Base-by-base conservation (phyloP, 2,329 filamentous ascomycete species). In the Calonectria henricotiae region DNA sequence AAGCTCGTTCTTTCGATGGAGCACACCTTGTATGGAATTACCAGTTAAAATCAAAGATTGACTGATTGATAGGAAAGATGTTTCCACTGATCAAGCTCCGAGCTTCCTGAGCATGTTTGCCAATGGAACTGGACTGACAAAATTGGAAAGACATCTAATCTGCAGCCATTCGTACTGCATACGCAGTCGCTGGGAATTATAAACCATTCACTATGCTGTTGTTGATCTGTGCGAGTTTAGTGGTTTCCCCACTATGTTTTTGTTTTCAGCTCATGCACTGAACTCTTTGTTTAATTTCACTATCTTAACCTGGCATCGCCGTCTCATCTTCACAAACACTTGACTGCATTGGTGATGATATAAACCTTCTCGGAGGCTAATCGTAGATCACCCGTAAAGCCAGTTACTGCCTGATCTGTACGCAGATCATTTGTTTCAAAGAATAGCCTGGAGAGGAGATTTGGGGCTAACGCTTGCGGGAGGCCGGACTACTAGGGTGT, bases 381-480 rank as follows among this genome's bases (percentile, higher is more conserved):
- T 58, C 32, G 51, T 58, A 39, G 32, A 58, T 58, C 51, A 58
- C 20, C 51, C 51, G 32, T 17, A 58, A 39, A 37, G 20, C 8
- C 27, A 30, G 27, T 7, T 7, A 30, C 27, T 30, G 15, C 37
- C 32, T 25, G 12, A n/a, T 37, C 15, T 25, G 27, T 7, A 30
- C 27, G 51, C 23, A 25, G 20, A 58, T 39, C 5, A 23, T 39
- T 39, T 58, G 35, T 39, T 58, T 39, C 20, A 25, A 39, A 12
- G 37, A 58, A 39, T 58, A 13, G 12, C 20, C 3, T 55, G 32
- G 32, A 6, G 2, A 39, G 37, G 20, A 46, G 20, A 23, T 30
- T 55, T 35, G 8, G 13, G 15, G n/a, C 51, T 23, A 58, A 13
- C 32, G 8, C 13, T 12, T 15, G n/a, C 20, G 20, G n/a, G n/a